phyloP scores from a whole-genome alignment of 768 basidiomycete genomes.

The Agrocybe pediades region DNA sequence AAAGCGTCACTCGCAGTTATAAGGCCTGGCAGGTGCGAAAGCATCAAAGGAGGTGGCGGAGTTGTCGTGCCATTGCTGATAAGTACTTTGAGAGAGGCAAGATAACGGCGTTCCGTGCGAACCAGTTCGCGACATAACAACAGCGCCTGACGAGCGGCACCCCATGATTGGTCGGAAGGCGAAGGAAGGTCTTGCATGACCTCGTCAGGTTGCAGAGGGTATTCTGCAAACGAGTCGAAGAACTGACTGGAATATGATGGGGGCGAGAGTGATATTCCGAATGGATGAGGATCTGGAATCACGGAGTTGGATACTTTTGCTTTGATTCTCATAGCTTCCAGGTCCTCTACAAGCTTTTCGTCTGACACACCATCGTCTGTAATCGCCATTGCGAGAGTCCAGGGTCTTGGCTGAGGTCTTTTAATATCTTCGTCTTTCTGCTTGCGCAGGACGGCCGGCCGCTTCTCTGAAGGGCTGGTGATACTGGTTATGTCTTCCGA shows the following conservation, averaged over 20 bases:
- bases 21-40: constrained; percentile 51
- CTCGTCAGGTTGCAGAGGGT: constrained; percentile 23
- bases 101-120: constrained; percentile 45
- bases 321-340: constrained; percentile 42
- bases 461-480: background rate
- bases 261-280: constrained; percentile 15
- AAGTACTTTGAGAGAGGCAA: constrained; percentile 34
- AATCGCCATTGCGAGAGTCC: constrained; percentile 51
- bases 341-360: constrained; percentile 47
- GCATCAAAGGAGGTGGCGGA: constrained; percentile 53
- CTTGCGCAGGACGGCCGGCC: constrained; percentile 19
- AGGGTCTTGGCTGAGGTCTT: constrained; percentile 22
- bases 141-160: constrained; percentile 36
- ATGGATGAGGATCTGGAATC: constrained; percentile 12
- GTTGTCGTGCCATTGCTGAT: constrained; percentile 39
- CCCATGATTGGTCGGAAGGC: constrained; percentile 31
- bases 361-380: constrained; percentile 52
- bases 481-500: background rate
- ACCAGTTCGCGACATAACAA: constrained; percentile 42
- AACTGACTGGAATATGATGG: constrained; percentile 24
- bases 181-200: constrained; percentile 10
- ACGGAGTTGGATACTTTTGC: constrained; percentile 8
- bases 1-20: constrained; percentile 51
- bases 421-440: constrained; percentile 8
- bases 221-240: constrained; percentile 26